Percentiles rank a stretch among this genome's conserved stretches.
These are phyloP conservation scores for Teratosphaeriaceae sp. DNA, from an alignment of 2,329 filamentous ascomycete species.

Conservation along the genomic window DNA sequence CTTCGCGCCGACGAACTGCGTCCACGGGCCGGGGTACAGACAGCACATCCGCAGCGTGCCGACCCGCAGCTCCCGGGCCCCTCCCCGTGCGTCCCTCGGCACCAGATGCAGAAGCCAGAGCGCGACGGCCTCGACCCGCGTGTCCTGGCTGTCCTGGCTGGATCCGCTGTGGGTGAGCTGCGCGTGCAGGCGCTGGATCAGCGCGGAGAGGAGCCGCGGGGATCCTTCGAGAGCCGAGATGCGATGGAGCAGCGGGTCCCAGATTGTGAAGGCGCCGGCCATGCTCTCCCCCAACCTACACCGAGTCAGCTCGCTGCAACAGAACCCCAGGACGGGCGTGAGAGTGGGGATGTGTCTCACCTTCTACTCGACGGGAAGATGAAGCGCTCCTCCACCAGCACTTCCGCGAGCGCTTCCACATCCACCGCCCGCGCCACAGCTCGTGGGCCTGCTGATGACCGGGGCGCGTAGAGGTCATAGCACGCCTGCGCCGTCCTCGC, in stretches of 20 bases:
- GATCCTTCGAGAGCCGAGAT: conserved; percentile 31
- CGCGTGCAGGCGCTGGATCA: conserved; percentile 35
- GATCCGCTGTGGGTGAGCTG: conserved; percentile 22
- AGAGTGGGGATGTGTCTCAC: too few relatives aligned
- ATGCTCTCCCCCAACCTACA: conserved; percentile 29
- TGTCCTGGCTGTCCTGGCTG: conserved; percentile 11
- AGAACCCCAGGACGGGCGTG: too few relatives aligned
- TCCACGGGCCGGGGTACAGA: conserved; percentile 32
- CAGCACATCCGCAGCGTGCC: conserved; percentile 29
- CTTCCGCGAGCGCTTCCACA: conserved; percentile 16
- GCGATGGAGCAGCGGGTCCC: conserved; percentile 34
- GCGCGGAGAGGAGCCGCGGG: conserved; percentile 31
- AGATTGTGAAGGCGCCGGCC: conserved; percentile 40
- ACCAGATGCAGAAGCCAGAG: conserved; percentile 46
- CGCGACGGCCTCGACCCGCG: conserved; percentile 37
- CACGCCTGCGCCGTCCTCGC: conserved; percentile 7
- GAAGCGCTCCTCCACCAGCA: conserved; percentile 30
- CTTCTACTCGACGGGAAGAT: conserved; percentile 31
- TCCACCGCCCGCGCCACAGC: conserved; percentile 2
- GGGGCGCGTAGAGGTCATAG: conserved; percentile 11
- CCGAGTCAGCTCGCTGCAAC: conserved; percentile 9
- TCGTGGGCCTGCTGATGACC: conserved; percentile 5
- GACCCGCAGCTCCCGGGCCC: neutral
- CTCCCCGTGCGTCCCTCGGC: conserved; percentile 10
- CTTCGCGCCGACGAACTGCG: conserved; percentile 30